Evolutionary conservation across 345 rosid species (phyloP).

Genomic region (Populus deltoides): DNA sequence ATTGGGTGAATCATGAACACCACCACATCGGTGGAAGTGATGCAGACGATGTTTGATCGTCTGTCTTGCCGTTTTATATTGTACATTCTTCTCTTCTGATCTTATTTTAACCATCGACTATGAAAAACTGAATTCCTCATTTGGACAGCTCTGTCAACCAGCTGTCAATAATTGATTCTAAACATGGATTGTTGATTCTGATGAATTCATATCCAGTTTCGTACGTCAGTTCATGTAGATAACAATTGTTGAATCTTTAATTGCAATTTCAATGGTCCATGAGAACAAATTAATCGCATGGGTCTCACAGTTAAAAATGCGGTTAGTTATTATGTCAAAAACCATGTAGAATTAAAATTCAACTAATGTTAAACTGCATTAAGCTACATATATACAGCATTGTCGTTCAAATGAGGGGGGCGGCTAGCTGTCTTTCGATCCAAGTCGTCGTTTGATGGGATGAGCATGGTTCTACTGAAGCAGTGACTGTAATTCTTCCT

Average conservation of each 20-base stretch:
- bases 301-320: too few relatives aligned
- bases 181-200: slow-evolving; percentile 32
- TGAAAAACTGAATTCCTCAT: slow-evolving; percentile 15
- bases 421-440: too few relatives aligned
- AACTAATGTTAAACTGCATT: too few relatives aligned
- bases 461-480: too few relatives aligned
- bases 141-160: slow-evolving; percentile 9
- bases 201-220: slow-evolving; percentile 6
- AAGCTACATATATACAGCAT: too few relatives aligned
- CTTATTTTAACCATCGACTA: slow-evolving; percentile 29
- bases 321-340: not conserved
- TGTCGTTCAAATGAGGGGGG: too few relatives aligned
- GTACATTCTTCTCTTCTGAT: slow-evolving; percentile 42
- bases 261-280: not conserved
- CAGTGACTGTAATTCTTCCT: too few relatives aligned
- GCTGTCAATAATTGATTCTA: slow-evolving; percentile 28
- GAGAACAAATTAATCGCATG: not conserved
- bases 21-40: slow-evolving; percentile 79
- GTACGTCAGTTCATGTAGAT: slow-evolving; percentile 3
- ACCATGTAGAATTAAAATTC: too few relatives aligned
- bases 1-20: slow-evolving; percentile 66
- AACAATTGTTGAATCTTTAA: slow-evolving; percentile 17
- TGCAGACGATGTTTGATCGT: slow-evolving; percentile 75
- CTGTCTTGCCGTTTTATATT: slow-evolving; percentile 14
- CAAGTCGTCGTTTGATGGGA: too few relatives aligned